phyloP scores from a whole-genome alignment of 1,284 basidiomycete genomes.

The Boletus smithii region DNA sequence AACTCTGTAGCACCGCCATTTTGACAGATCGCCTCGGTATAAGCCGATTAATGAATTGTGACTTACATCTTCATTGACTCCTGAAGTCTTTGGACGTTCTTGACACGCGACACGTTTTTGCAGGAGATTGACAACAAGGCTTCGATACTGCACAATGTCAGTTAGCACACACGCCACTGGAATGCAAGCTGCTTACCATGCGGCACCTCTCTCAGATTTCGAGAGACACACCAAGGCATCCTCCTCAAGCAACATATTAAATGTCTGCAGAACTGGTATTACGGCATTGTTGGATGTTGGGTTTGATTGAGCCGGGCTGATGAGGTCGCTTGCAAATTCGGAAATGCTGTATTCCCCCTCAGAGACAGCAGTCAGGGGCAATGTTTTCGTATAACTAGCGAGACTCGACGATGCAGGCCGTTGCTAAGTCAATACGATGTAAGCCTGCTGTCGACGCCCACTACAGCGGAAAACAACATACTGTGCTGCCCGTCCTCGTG shows the following conservation, averaged over 20 bases:
- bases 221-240: slow-evolving; percentile 51
- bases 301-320: slow-evolving; percentile 51
- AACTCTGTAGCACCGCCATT: slow-evolving; percentile 42
- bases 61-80: slow-evolving; percentile 79
- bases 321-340: slow-evolving; percentile 53
- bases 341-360: slow-evolving; percentile 43
- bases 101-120: slow-evolving; percentile 62
- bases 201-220: slow-evolving; percentile 43
- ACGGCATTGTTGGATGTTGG: slow-evolving; percentile 65
- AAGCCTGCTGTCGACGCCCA: slow-evolving; percentile 10
- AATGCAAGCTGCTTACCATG: slow-evolving; percentile 43
- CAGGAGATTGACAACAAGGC: slow-evolving; percentile 51
- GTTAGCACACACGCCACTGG: slow-evolving; percentile 21
- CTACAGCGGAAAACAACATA: slow-evolving; percentile 39
- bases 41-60: slow-evolving; percentile 16
- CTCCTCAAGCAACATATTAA: slow-evolving; percentile 68
- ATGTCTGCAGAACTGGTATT: slow-evolving; percentile 74
- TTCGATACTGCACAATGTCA: slow-evolving; percentile 36
- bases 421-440: slow-evolving; percentile 47
- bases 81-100: slow-evolving; percentile 74
- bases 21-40: slow-evolving; percentile 11
- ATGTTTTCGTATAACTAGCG: slow-evolving; percentile 49
- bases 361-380: slow-evolving; percentile 41
- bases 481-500: slow-evolving; percentile 78
- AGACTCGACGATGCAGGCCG: slow-evolving; percentile 63